Percentiles rank a stretch among this genome's conserved stretches.
Evolutionary conservation across 1,139 yeast species (phyloP).

Genomic region (Saccharomyces hybrid): DNA sequence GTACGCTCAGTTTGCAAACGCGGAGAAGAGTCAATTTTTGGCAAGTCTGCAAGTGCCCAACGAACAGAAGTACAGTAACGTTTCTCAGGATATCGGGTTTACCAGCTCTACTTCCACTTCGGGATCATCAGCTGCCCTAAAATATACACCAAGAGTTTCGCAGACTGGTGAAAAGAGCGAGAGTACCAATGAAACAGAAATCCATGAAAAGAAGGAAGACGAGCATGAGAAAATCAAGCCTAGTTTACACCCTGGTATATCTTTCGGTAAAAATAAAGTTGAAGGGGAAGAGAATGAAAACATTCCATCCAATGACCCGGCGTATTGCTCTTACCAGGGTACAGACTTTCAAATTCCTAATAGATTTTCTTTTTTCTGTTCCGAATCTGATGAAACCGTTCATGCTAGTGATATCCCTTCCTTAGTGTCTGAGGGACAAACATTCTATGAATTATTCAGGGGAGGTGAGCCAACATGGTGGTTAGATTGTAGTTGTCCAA

Average conservation of each 20-base stretch:
- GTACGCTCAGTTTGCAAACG: conserved; percentile 46
- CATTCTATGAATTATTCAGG: conserved; percentile 56
- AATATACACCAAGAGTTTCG: conserved; percentile 42
- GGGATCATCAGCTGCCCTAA: conserved; percentile 46
- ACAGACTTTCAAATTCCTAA: conserved; percentile 42
- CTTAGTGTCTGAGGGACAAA: conserved; percentile 54
- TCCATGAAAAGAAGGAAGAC: conserved; percentile 2
- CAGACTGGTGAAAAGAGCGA: conserved; percentile 2
- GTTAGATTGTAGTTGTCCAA: conserved; percentile 65
- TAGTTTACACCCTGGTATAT: conserved; percentile 24
- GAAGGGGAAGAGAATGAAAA: conserved; percentile 29
- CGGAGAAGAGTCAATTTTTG: conserved; percentile 14
- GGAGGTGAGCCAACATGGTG: conserved; percentile 52
- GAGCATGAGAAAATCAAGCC: conserved; percentile 9
- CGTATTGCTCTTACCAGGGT: conserved; percentile 6
- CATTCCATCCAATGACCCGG: conserved; percentile 4
- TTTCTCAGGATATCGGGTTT: conserved; percentile 4
- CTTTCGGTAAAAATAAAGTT: conserved; percentile 34
- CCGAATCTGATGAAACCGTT: conserved; percentile 76
- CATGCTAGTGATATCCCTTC: conserved; percentile 85
- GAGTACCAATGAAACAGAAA: conserved; percentile 4
- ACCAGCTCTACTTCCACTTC: conserved; percentile 29
- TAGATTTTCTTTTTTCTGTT: conserved; percentile 73
- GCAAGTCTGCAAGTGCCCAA: conserved; percentile 1
- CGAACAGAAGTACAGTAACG: not conserved